A percentile compares a stretch with the other conserved stretches of the same genome.
These are phyloP conservation scores for Penicillium sclerotigenum DNA, from an alignment of 2,329 filamentous ascomycete genomes.

Conservation along the genomic window DNA sequence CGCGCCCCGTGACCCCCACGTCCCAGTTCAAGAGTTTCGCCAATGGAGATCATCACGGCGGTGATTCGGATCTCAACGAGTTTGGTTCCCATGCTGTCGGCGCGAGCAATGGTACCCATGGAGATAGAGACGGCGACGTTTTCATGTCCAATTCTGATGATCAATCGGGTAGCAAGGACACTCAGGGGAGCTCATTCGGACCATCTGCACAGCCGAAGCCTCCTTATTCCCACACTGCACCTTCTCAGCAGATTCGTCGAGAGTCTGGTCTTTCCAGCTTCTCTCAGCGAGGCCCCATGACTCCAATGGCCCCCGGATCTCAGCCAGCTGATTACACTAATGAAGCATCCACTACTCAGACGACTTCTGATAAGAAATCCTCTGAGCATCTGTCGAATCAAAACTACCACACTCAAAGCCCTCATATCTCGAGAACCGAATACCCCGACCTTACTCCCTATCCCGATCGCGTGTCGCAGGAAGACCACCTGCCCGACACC, in stretches of 20 bases:
- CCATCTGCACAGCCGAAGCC: conserved; percentile 50
- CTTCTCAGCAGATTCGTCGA: conserved; percentile 45
- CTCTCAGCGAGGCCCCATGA: conserved; percentile 53
- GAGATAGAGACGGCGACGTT: conserved; percentile 54
- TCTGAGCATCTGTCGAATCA: conserved; percentile 69
- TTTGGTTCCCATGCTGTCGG: conserved; percentile 32
- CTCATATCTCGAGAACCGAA: conserved; percentile 45
- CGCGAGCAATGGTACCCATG: conserved; percentile 57
- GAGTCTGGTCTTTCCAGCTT: conserved; percentile 47
- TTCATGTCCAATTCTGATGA: conserved; percentile 58
- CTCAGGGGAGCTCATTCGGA: conserved; percentile 49
- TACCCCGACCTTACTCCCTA: conserved; percentile 54
- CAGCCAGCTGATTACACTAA: conserved; percentile 67
- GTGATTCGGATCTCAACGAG: conserved; percentile 42
- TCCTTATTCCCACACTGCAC: conserved; percentile 46
- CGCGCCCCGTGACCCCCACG: conserved; percentile 54
- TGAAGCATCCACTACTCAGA: conserved; percentile 83
- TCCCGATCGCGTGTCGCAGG: conserved; percentile 51
- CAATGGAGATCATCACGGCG: conserved; percentile 53
- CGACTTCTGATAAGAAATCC: conserved; percentile 77
- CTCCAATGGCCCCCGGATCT: conserved; percentile 57
- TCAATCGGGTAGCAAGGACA: conserved; percentile 42
- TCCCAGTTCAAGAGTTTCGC: conserved; percentile 50
- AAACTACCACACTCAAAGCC: conserved; percentile 65
- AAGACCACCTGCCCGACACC: conserved; percentile 63